A percentile compares a stretch with the other conserved stretches of the same genome.
Evolutionary conservation across 2,329 filamentous ascomycete genomes (phyloP).

Genomic region (Diaporthe ilicicola): DNA sequence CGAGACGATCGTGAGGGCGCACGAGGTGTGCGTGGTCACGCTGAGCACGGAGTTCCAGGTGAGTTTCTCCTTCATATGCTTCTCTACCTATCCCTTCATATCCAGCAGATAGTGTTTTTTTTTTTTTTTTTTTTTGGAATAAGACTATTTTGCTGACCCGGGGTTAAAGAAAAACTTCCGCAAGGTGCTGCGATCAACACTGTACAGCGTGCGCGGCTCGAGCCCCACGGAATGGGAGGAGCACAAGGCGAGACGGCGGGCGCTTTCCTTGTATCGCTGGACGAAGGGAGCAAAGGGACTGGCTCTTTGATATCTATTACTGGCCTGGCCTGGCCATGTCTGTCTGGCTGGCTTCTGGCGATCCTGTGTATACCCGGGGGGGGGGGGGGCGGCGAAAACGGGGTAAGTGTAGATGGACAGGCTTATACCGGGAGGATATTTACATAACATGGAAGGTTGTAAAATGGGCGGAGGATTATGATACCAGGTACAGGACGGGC

Average conservation of each 20-base stretch:
- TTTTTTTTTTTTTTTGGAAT: too few species aligned
- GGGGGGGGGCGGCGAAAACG: too few species aligned
- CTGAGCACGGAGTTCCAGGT: conserved; percentile 60
- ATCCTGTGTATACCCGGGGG: not conserved
- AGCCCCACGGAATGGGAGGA: conserved; percentile 52
- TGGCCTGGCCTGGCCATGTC: too few species aligned
- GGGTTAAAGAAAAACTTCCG: conserved; percentile 59
- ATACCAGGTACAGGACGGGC: conserved; percentile 5
- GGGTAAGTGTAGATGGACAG: not conserved
- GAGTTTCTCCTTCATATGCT: conserved; percentile 17
- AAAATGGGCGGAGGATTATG: not conserved
- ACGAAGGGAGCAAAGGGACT: conserved; percentile 49
- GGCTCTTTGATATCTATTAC: conserved; percentile 38
- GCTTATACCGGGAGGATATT: not conserved
- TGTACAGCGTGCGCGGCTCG: conserved; percentile 55
- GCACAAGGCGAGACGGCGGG: conserved; percentile 54
- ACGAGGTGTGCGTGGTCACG: conserved; percentile 60
- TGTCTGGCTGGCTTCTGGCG: too few species aligned
- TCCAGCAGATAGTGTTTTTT: too few species aligned
- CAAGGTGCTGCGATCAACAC: conserved; percentile 58
- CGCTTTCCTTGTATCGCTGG: conserved; percentile 64
- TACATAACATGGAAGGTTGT: not conserved
- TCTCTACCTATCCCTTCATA: not conserved
- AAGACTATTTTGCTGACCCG: not conserved
- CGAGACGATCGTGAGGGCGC: conserved; percentile 58